Conservation (phyloP, 768 basidiomycete genomes). For the Lentinula detonsa region DNA sequence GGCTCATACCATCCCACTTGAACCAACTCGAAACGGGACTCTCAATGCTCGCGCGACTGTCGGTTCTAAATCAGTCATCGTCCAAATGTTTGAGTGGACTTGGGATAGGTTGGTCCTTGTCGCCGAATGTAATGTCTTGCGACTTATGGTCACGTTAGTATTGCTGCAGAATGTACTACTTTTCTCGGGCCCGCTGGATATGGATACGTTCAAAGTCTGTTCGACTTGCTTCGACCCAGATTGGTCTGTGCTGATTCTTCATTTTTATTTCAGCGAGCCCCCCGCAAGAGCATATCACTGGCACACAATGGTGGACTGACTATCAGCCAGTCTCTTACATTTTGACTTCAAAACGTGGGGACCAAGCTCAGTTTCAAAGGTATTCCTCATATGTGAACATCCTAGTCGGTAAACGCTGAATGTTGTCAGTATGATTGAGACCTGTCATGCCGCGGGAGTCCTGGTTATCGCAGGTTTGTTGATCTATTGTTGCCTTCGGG, state of each 20-base stretch:
- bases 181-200: conserved; percentile 69
- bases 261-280: conserved; percentile 37
- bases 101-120: conserved; percentile 31
- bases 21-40: neutral
- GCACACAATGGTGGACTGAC: conserved; percentile 69
- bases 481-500: neutral
- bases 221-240: conserved; percentile 37
- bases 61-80: conserved; percentile 42
- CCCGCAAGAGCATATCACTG: conserved; percentile 50
- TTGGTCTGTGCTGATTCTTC: conserved; percentile 28
- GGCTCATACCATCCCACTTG: neutral
- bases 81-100: conserved; percentile 69
- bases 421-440: conserved; percentile 33
- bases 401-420: neutral
- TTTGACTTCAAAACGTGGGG: conserved; percentile 60
- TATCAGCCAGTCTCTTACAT: conserved; percentile 58
- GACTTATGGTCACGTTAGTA: conserved; percentile 25
- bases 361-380: conserved; percentile 42
- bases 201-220: conserved; percentile 63
- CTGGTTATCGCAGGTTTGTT: conserved; percentile 45
- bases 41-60: conserved; percentile 12
- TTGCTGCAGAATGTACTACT: conserved; percentile 57
- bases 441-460: conserved; percentile 52
- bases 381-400: conserved; percentile 8
- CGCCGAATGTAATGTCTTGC: neutral